Evolutionary conservation across 1,284 basidiomycete genomes (phyloP), one percentile per base, ranked within the genome.

Genomic region (Microbotryum intermedium): DNA sequence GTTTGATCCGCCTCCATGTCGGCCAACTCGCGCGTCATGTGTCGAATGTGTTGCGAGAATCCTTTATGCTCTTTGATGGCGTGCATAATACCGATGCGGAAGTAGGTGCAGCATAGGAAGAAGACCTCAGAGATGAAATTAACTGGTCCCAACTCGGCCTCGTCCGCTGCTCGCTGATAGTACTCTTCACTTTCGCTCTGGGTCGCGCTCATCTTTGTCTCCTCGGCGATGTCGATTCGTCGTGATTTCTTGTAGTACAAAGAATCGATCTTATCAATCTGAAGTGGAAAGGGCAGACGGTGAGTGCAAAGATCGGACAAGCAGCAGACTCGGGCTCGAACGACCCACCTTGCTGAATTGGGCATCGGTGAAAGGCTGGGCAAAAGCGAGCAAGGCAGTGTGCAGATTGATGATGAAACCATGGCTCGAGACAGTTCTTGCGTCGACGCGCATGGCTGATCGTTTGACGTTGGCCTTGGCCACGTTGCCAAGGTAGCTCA

Each of bases 61-160:
- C 83, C 83, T 46, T 84, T 83, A 65, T 84, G 85, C 9, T 82
- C 84, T 49, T 84, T 83, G 50, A 92, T 84, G 0, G 89, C 89
- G 72, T 83, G 85, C 69, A 86, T 80, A 61, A 88, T 82, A 1
- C 91, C 92, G 58, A 90, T 85, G 74, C 95, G 91, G 61, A 87
- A 85, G 77, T 86, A 85, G 0, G 89, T 84, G 60, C 88, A 81
- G 10, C 85, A 80, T 44, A 97, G 79, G 78, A 88, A 97, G 78
- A 95, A 98, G 13, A 95, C 83, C 57, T 97, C 87, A 1, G 93
- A 92, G 67, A 98, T 93, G 76, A 99, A 98, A 74, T 95, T 97
- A 44, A 18, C 25, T 11, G 7, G 47, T n/a, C 16, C 16, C 9
- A 13, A 13, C 8, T 20, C 42, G 20, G 11, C 28, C 16, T 48